Evolutionary conservation across 73 alveolate genomes (phyloP).

Genomic region (Diophrys appendiculata): DNA sequence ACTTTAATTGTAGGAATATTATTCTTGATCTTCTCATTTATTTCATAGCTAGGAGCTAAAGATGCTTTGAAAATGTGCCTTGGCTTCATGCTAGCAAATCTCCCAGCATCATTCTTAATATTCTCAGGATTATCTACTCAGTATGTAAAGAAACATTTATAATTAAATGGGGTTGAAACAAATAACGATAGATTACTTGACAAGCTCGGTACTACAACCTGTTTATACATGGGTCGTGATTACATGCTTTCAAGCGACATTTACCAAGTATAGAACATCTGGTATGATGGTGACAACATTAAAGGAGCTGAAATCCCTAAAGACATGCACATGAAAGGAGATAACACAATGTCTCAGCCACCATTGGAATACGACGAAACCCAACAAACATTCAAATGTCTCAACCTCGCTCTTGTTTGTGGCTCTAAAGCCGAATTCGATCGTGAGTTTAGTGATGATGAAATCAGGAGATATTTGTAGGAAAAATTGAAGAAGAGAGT

Average conservation of each 20-base stretch:
- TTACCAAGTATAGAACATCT: background rate
- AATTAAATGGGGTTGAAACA: background rate
- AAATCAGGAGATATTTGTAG: conserved; percentile 20
- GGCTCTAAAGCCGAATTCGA: conserved; percentile 52
- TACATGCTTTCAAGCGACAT: background rate
- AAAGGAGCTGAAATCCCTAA: background rate
- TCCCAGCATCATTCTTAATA: conserved; percentile 54
- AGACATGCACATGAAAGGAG: background rate
- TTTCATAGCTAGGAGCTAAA: conserved; percentile 70
- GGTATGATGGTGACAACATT: background rate
- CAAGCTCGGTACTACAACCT: background rate
- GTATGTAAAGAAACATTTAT: background rate
- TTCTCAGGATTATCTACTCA: background rate
- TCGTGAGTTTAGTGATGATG: conserved; percentile 29
- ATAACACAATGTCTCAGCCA: background rate
- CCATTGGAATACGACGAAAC: conserved; percentile 20
- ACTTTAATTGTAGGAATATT: conserved; percentile 84
- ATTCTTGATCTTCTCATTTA: conserved; percentile 82
- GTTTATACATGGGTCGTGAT: background rate
- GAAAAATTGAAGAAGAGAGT: conserved; percentile 17
- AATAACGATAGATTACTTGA: background rate
- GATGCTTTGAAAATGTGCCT: conserved; percentile 79
- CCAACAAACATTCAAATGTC: conserved; percentile 30
- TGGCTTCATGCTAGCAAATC: conserved; percentile 97
- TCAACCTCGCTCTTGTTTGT: conserved; percentile 16